Conservation (phyloP, 495 filamentous ascomycete genomes). For the Pseudotulostoma volvatum region DNA sequence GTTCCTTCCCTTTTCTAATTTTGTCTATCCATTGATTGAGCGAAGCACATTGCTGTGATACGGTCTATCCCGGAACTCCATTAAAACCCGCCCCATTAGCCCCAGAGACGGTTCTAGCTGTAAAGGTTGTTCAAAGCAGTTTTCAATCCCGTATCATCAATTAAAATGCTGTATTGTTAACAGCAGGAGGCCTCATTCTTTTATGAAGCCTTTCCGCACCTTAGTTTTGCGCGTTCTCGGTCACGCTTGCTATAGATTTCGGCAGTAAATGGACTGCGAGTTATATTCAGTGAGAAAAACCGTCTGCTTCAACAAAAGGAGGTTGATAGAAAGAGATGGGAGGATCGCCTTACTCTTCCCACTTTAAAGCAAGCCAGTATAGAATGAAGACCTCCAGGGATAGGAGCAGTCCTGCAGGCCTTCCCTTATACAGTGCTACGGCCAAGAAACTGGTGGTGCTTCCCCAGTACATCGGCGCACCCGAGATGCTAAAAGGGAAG, state of each 20-base stretch:
- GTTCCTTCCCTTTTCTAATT: no score
- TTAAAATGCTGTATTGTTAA: no score
- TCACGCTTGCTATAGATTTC: conserved; percentile 84
- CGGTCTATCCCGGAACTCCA: no score
- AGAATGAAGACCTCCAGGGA: conserved; percentile 57
- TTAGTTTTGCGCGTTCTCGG: conserved; percentile 25
- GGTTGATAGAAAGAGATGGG: no score
- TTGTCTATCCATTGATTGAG: no score
- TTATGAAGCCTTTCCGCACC: conserved; percentile 27
- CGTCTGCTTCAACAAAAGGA: no score
- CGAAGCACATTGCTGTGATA: no score
- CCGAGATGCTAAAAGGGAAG: conserved; percentile 89
- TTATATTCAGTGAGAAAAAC: conserved; percentile 2
- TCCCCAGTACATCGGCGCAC: conserved; percentile 93
- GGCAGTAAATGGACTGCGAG: conserved; percentile 67
- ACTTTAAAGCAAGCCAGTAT: conserved; percentile 71
- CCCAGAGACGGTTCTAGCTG: no score
- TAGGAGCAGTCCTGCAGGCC: conserved; percentile 71
- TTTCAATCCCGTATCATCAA: no score
- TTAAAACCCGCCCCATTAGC: no score
- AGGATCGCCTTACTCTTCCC: conserved; percentile 75
- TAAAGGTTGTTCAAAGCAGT: no score
- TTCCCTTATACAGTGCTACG: conserved; percentile 73
- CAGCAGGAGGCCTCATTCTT: no score
- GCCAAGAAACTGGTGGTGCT: conserved; percentile 84